Percentiles rank a stretch among this genome's conserved stretches.
phyloP scores from a whole-genome alignment of 1,284 basidiomycete genomes.

The Ceratobasidium sp. region DNA sequence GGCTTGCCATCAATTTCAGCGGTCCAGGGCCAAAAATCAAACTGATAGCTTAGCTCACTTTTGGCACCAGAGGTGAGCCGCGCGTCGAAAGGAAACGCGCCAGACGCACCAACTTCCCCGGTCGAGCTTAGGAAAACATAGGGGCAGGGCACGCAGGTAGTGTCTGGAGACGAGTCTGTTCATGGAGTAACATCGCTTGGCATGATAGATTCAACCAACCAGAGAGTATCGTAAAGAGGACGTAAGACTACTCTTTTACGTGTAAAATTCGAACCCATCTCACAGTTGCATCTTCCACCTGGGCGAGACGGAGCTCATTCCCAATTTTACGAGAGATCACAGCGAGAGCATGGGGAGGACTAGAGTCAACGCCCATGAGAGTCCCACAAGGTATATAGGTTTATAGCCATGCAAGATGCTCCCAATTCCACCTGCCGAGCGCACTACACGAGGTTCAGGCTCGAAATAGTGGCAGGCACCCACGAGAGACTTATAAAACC shows the following conservation, averaged over 20 bases:
- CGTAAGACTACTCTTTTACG: not conserved
- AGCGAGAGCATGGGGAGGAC: not conserved
- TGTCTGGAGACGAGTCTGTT: conserved; percentile 56
- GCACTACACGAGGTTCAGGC: not conserved
- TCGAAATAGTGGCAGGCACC: not conserved
- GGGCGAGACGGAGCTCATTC: conserved; percentile 42
- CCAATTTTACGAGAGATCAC: conserved; percentile 23
- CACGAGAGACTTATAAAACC: not conserved
- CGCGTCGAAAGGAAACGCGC: conserved; percentile 64
- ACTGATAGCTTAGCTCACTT: conserved; percentile 49
- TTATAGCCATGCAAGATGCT: not conserved
- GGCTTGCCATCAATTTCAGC: conserved; percentile 53
- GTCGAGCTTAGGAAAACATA: conserved; percentile 47
- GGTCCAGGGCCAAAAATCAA: conserved; percentile 55
- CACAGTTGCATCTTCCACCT: conserved; percentile 32
- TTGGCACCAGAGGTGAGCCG: conserved; percentile 52
- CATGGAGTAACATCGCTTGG: conserved; percentile 64
- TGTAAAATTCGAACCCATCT: conserved; percentile 13
- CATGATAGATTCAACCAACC: conserved; percentile 62
- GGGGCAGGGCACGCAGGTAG: conserved; percentile 49
- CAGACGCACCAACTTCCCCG: conserved; percentile 60
- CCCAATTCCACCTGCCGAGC: not conserved
- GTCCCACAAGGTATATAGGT: not conserved
- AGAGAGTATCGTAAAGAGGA: conserved; percentile 63
- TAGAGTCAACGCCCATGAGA: too few species aligned